Evolutionary conservation across 495 filamentous ascomycete genomes (phyloP).

Genomic region (Evernia prunastri): DNA sequence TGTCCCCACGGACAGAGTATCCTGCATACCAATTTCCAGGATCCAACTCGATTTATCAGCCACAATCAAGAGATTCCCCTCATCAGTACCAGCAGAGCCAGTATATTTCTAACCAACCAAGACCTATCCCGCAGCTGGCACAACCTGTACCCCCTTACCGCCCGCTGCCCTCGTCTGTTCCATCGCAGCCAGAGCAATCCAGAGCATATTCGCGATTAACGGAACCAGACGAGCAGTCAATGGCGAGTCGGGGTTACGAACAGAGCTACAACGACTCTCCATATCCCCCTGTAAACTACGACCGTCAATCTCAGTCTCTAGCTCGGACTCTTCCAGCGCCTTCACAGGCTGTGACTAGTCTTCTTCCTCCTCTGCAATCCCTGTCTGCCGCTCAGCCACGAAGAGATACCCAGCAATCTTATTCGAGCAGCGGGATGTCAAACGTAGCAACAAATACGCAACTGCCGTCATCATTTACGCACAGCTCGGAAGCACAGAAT

Average conservation of each 20-base stretch:
- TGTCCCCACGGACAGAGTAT: constrained; percentile 21
- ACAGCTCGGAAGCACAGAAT: constrained; percentile 8
- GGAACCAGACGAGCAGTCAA: constrained; percentile 16
- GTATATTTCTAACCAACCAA: constrained; percentile 12
- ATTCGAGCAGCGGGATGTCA: constrained; percentile 11
- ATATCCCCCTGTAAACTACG: constrained; percentile 10
- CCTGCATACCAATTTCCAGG: constrained; percentile 12
- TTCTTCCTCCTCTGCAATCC: constrained; percentile 23
- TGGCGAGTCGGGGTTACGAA: constrained; percentile 8
- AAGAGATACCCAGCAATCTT: constrained; percentile 10
- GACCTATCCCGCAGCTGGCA: constrained; percentile 16
- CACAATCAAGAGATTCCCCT: constrained; percentile 12
- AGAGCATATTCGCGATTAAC: constrained; percentile 10
- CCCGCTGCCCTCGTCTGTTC: constrained; percentile 5
- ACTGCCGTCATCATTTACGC: constrained; percentile 1
- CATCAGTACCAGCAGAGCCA: constrained; percentile 20
- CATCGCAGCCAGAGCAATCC: constrained; percentile 9
- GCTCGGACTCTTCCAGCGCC: constrained; percentile 18
- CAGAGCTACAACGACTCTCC: constrained; percentile 4
- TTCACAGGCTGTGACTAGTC: constrained; percentile 10
- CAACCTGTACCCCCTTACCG: constrained; percentile 21
- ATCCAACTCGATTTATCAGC: constrained; percentile 17
- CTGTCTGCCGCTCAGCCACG: constrained; percentile 13
- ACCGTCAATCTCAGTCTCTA: constrained; percentile 12
- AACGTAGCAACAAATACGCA: constrained; percentile 12